Conservation (phyloP, 768 basidiomycete species). For the Sporobolomyces phaffii region DNA sequence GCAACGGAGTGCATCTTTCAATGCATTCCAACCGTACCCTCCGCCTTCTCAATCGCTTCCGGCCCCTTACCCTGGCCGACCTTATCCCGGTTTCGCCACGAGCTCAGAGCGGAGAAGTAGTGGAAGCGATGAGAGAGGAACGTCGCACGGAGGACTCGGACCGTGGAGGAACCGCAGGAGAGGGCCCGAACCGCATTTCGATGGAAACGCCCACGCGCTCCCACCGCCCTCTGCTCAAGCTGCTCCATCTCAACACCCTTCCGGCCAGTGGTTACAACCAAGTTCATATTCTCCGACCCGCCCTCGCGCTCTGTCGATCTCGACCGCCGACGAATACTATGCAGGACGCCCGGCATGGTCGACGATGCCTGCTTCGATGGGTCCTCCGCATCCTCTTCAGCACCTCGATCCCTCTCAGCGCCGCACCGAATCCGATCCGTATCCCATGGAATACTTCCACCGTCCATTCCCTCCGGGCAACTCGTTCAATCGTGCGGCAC, state of each 20-base stretch:
- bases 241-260: not conserved
- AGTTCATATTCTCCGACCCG: not conserved
- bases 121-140: not conserved
- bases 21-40: not conserved
- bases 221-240: not conserved
- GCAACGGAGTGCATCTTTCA: conserved; percentile 7
- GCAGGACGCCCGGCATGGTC: conserved; percentile 1
- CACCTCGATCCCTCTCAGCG: not conserved
- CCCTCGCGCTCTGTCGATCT: conserved; percentile 17
- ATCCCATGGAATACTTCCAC: not conserved
- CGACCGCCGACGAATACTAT: conserved; percentile 25
- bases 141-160: not conserved
- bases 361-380: not conserved
- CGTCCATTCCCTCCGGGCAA: not conserved
- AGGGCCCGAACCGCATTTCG: not conserved
- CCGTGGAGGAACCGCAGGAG: not conserved
- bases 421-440: not conserved
- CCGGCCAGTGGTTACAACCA: not conserved
- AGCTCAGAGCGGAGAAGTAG: conserved; percentile 18
- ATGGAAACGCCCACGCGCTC: not conserved
- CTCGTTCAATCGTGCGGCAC: not conserved
- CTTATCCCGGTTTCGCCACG: conserved; percentile 12
- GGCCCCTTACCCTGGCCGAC: not conserved
- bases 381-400: not conserved
- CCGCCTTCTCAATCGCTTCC: not conserved